Conservation (phyloP, 1,284 basidiomycete species). For the Tylopilus sp. region DNA sequence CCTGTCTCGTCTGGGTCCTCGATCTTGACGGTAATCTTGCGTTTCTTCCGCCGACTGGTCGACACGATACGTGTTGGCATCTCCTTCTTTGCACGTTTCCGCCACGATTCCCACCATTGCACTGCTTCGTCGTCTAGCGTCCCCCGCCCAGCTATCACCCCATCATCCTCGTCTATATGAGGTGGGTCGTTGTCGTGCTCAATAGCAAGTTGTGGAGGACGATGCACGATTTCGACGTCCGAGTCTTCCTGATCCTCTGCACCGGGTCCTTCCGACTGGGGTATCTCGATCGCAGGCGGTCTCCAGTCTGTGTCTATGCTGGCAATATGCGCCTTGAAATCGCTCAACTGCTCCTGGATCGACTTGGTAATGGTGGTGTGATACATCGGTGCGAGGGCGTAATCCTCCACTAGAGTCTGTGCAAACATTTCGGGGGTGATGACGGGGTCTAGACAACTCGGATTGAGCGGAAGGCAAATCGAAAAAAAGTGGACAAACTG, state of each 20-base stretch:
- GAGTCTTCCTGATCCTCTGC: slow-evolving; percentile 37
- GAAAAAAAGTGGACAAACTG: slow-evolving; percentile 21
- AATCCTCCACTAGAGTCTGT: slow-evolving; percentile 89
- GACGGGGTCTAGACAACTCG: slow-evolving; percentile 64
- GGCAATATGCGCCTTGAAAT: slow-evolving; percentile 68
- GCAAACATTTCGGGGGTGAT: slow-evolving; percentile 91
- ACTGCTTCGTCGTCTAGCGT: slow-evolving; percentile 50
- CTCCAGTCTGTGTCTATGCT: slow-evolving; percentile 43
- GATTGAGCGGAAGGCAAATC: not conserved
- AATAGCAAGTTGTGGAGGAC: slow-evolving; percentile 6
- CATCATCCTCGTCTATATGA: slow-evolving; percentile 24
- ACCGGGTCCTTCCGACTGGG: slow-evolving; percentile 21
- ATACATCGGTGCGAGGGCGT: slow-evolving; percentile 74
- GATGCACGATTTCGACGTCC: slow-evolving; percentile 39
- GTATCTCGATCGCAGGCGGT: slow-evolving; percentile 24
- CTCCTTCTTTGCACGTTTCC: slow-evolving; percentile 41
- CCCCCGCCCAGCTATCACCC: slow-evolving; percentile 43
- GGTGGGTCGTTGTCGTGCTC: slow-evolving; percentile 3
- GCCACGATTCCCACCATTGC: slow-evolving; percentile 74
- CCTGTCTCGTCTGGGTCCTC: slow-evolving; percentile 36
- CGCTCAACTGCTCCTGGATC: slow-evolving; percentile 86
- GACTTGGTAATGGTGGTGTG: slow-evolving; percentile 74
- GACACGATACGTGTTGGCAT: slow-evolving; percentile 22
- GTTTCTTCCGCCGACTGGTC: slow-evolving; percentile 30
- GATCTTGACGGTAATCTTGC: slow-evolving; percentile 32